Evolutionary conservation across 2,329 filamentous ascomycete genomes (phyloP).

Genomic region (Beauveria bassiana): DNA sequence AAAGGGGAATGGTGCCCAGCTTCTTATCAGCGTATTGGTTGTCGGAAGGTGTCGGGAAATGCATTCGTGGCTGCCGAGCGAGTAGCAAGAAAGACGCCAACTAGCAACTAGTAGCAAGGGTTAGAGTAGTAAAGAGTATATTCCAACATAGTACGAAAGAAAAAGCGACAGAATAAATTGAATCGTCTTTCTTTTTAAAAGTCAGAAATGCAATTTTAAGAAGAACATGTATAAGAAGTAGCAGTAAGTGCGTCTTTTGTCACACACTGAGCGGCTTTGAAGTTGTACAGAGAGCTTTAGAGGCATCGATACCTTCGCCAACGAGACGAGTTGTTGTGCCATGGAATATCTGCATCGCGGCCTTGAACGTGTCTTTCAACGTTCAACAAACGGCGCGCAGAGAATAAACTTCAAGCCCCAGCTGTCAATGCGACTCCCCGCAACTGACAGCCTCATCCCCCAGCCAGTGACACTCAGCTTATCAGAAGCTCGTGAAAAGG

Average conservation of each 20-base stretch:
- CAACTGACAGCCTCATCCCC: not conserved
- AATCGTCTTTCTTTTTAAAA: no score
- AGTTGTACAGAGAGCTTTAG: not conserved
- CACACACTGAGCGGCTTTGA: not conserved
- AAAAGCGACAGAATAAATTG: no score
- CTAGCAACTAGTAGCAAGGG: no score
- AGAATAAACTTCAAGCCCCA: not conserved
- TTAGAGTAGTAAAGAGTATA: no score
- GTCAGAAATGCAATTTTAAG: no score
- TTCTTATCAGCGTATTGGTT: constrained; percentile 8
- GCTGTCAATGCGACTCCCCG: not conserved
- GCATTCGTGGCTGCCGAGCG: not conserved
- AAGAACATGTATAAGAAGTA: no score
- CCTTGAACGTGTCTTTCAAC: not conserved
- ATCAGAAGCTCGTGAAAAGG: not conserved
- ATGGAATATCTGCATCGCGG: not conserved
- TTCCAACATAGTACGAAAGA: no score
- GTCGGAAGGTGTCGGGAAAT: not conserved
- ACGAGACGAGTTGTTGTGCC: not conserved
- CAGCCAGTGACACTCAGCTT: not conserved
- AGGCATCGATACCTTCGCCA: not conserved
- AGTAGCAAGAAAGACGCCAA: no score
- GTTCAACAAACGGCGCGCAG: not conserved
- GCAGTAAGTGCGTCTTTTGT: no score
- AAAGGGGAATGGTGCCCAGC: not conserved